Conservation (phyloP, 768 basidiomycete species). For the Mycena metata region DNA sequence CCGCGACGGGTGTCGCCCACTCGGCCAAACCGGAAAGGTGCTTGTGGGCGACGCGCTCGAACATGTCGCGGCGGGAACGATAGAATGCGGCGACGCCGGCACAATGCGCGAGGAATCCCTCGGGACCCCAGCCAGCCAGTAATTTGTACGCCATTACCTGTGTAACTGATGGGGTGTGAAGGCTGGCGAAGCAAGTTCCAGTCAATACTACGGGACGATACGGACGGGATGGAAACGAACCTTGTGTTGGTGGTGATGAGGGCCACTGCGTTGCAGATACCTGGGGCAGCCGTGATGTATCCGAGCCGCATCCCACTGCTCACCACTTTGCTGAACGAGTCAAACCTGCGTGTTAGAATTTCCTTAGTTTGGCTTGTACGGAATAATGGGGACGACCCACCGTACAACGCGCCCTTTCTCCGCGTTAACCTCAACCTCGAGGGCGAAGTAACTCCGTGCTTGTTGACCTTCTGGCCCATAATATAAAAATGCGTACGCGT, state of each 20-base stretch:
- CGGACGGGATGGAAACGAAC: conserved; percentile 45
- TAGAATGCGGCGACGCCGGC: conserved; percentile 70
- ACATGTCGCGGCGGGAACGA: conserved; percentile 67
- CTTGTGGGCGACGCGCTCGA: conserved; percentile 69
- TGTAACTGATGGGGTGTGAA: conserved; percentile 62
- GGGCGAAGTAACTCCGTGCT: conserved; percentile 47
- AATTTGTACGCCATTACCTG: conserved; percentile 64
- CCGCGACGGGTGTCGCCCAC: conserved; percentile 68
- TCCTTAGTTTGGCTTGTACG: background rate
- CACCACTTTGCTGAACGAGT: conserved; percentile 77
- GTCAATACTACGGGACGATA: no score
- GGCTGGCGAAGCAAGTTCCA: conserved; percentile 47
- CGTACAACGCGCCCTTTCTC: conserved; percentile 65
- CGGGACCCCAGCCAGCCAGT: conserved; percentile 69
- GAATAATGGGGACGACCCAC: conserved; percentile 46
- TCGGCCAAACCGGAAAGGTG: conserved; percentile 74
- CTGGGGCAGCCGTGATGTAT: conserved; percentile 70
- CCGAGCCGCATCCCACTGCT: conserved; percentile 73
- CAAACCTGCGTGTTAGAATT: conserved; percentile 59
- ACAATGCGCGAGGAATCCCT: conserved; percentile 72
- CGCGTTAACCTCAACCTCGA: conserved; percentile 46
- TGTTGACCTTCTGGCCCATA: conserved; percentile 35
- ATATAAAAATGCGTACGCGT: conserved; percentile 39
- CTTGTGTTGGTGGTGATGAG: conserved; percentile 55
- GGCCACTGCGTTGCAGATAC: conserved; percentile 67